Evolutionary conservation across 176 grass and related monocot genomes (phyloP).

Genomic region (Triticum aestivum): DNA sequence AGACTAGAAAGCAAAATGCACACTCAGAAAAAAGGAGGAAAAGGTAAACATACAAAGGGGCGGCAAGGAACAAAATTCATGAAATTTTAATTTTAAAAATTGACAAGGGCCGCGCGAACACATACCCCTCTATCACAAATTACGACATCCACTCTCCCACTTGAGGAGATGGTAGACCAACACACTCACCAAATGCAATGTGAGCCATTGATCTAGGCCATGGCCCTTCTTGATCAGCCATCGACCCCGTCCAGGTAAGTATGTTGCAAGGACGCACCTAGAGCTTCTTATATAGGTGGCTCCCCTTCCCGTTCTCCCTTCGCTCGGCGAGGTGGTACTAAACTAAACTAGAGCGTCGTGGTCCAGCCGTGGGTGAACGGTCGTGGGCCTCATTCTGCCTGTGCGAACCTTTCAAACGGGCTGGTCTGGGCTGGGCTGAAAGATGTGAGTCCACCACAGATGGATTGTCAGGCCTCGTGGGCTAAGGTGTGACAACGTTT

Average conservation of each 20-base stretch:
- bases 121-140: conserved; percentile 43
- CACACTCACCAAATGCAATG: conserved; percentile 21
- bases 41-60: too few species aligned
- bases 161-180: conserved; percentile 40
- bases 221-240: not conserved
- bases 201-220: conserved; percentile 30
- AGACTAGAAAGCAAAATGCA: too few species aligned
- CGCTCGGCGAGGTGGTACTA: not conserved
- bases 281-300: not conserved
- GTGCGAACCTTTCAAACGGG: not conserved
- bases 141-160: conserved; percentile 30
- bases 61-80: too few species aligned
- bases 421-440: not conserved
- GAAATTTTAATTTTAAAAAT: not conserved
- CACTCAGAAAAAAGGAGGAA: too few species aligned
- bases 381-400: too few species aligned
- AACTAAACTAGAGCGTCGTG: too few species aligned
- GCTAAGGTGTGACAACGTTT: not conserved
- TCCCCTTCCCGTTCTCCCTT: not conserved
- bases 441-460: not conserved
- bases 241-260: conserved; percentile 39
- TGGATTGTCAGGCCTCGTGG: not conserved
- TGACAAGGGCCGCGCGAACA: conserved; percentile 34
- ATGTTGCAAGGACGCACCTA: not conserved
- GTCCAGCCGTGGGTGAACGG: too few species aligned